A percentile compares a stretch with the other conserved stretches of the same genome.
phyloP scores from a whole-genome alignment of 2,329 filamentous ascomycete genomes.

The Dactylellina leptospora region DNA sequence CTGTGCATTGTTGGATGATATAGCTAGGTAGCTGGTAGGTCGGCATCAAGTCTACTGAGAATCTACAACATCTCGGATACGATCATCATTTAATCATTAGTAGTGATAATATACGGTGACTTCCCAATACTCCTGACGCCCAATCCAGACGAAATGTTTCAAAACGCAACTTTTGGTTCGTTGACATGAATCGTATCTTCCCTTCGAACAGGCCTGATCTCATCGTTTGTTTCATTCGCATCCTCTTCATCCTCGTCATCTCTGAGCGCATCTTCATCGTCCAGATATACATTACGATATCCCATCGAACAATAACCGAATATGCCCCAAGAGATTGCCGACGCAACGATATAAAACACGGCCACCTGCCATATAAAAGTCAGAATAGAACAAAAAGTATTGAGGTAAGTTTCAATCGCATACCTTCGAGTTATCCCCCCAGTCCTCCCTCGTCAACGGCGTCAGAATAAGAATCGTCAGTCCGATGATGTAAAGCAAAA shows the following conservation, averaged over 20 bases:
- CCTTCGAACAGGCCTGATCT: not conserved
- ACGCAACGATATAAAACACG: constrained; percentile 19
- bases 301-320: constrained; percentile 29
- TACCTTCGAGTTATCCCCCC: constrained; percentile 29
- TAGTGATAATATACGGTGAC: no score
- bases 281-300: constrained; percentile 22
- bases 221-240: not conserved
- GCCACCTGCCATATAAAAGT: constrained; percentile 1
- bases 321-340: constrained; percentile 18
- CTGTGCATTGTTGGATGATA: no score
- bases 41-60: no score
- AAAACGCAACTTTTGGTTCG: no score
- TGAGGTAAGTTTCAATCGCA: not conserved
- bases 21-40: no score
- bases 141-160: no score
- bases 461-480: constrained; percentile 23
- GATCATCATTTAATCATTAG: no score
- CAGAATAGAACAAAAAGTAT: not conserved
- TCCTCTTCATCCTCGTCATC: constrained; percentile 3
- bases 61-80: no score
- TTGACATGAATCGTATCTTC: no score
- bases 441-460: constrained; percentile 12
- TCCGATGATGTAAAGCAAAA: constrained; percentile 31
- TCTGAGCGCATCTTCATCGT: constrained; percentile 5
- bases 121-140: no score